Base-by-base conservation (phyloP, 805 yeast genomes). In the Ogataea zsoltii region DNA sequence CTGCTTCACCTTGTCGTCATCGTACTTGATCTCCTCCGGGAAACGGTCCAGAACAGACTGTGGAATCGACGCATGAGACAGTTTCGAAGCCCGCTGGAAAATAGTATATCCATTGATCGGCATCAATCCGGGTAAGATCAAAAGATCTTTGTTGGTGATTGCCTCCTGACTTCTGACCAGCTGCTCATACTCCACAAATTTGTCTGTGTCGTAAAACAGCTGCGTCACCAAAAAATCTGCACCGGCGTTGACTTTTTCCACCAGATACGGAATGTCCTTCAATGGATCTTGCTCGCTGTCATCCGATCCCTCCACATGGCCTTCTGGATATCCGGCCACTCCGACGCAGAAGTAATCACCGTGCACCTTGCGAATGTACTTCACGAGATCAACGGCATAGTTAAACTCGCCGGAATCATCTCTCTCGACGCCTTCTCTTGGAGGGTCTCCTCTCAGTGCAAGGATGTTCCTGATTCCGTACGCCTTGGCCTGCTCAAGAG, bases 321-420 rank as follows among this genome's bases (percentile, higher is more conserved):
- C 99, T 63, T 92, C 99, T 7, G 99, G 97, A 65, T 92, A 92
- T 1, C 95, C 97, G 2, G 99, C 99, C 13, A 92, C 99, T 49
- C 99, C 99, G 44, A 92, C 74, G 61, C 96, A 87, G 68, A 92
- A 92, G 56, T 82, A 85, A 60, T 87, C 87, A 3, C 88, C 94
- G 61, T 91, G 74, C 38, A 79, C 64, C 43, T 72, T 53, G 54
- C 78, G 80, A 54, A 94, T 91, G 63, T 92, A 91, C 53, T 70
- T 76, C 10, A 94, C 96, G 49, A 94, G 76, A 63, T 94, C 99
- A 1, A 80, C 85, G 1, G 99, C 98, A 61, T 83, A 75, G 51
- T 73, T 70, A 67, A 90, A 91, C 43, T 79, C 85, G 2, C 65
- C 64, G 29, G 70, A 65, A 23, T 68, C 67, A 72, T 81, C 76